These are phyloP conservation scores for Cornus controversa DNA, from an alignment of 148 eudicot species.

Conservation along the genomic window DNA sequence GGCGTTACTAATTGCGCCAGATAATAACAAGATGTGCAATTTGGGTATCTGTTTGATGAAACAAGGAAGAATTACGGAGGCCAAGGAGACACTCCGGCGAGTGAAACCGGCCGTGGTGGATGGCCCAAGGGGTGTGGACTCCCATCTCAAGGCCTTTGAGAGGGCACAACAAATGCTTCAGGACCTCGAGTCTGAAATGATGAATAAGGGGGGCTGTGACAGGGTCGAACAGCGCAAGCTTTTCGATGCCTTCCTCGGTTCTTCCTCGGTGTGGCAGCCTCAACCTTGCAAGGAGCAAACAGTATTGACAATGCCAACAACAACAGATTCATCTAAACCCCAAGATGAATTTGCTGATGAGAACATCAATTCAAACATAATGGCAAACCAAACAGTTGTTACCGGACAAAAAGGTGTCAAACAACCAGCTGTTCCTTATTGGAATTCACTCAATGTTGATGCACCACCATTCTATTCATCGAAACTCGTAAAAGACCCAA, in stretches of 20 bases:
- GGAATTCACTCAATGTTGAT: slow-evolving; percentile 53
- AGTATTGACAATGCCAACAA: slow-evolving; percentile 4
- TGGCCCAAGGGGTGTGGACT: slow-evolving; percentile 88
- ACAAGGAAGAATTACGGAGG: slow-evolving; percentile 84
- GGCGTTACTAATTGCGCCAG: slow-evolving; percentile 80
- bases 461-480: slow-evolving; percentile 75
- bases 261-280: slow-evolving; percentile 95
- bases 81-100: slow-evolving; percentile 67
- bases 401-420: slow-evolving; percentile 20
- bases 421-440: slow-evolving; percentile 16
- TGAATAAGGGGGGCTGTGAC: slow-evolving; percentile 65
- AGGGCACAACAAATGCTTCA: slow-evolving; percentile 92
- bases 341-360: slow-evolving; percentile 63
- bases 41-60: slow-evolving; percentile 93
- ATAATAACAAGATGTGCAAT: slow-evolving; percentile 97
- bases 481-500: too few species aligned
- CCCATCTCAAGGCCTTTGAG: slow-evolving; percentile 95
- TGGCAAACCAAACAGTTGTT: slow-evolving; percentile 8
- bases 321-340: slow-evolving; percentile 12
- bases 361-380: slow-evolving; percentile 42
- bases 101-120: slow-evolving; percentile 78
- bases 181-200: slow-evolving; percentile 82
- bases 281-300: slow-evolving; percentile 80
- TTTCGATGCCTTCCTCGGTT: slow-evolving; percentile 74
- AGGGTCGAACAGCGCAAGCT: slow-evolving; percentile 71